phyloP scores from a whole-genome alignment of 257 asterid genomes.

The Solanum sitiens region DNA sequence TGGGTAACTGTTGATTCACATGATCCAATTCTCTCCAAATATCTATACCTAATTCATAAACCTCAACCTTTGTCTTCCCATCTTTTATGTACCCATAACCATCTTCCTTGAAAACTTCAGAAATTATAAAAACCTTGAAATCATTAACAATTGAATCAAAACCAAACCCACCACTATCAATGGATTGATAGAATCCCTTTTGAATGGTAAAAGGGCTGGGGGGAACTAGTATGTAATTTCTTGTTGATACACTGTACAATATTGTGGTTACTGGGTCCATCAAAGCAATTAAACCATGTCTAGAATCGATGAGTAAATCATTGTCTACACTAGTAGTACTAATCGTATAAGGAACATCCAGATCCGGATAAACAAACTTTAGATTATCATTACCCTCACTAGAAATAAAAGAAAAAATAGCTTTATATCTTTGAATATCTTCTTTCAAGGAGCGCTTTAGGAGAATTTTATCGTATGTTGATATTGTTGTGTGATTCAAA shows the following conservation, averaged over 20 bases:
- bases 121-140: not conserved
- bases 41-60: not conserved
- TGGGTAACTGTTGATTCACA: not conserved
- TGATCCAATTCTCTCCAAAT: not conserved
- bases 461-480: no score
- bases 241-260: not conserved
- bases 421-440: no score
- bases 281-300: not conserved
- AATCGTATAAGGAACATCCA: not conserved
- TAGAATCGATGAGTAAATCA: not conserved
- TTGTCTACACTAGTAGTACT: not conserved
- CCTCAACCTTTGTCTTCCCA: not conserved
- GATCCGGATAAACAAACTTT: not conserved
- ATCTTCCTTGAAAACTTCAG: not conserved
- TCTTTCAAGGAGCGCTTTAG: no score
- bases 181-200: not conserved
- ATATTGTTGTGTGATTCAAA: no score
- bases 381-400: not conserved
- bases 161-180: not conserved
- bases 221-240: not conserved
- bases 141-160: not conserved
- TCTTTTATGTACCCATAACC: not conserved
- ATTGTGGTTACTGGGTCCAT: not conserved
- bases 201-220: not conserved
- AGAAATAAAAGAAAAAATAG: not conserved